Base-by-base conservation (phyloP, 768 basidiomycete species). In the Boletales sp. region DNA sequence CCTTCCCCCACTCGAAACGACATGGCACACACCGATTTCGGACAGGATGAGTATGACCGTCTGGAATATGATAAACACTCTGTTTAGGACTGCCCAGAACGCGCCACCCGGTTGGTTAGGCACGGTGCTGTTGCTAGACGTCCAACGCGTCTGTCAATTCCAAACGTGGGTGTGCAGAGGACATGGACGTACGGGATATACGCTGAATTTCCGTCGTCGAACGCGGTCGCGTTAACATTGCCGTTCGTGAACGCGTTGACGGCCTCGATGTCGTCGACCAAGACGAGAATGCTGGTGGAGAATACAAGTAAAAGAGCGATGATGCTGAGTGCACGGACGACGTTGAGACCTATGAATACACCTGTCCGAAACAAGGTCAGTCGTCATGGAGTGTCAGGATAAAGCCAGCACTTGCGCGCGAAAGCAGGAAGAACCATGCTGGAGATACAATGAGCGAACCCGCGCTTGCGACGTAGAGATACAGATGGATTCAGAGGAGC, bases 101-200 rank as follows among this genome's bases (percentile, higher is more conserved):
- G 84, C 82, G 24, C 94, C 94, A 8, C 90, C 94, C 40, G 91
- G 75, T 67, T 95, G 93, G 69, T 93, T 91, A 3, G 93, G 93
- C n/a, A 97, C 89, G 0, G 91, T 90, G 68, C 85, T 88, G 46
- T 85, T 80, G 60, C 76, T 81, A 30, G 18, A 32, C 17, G 48
- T 30, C 38, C 18, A 3, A 10, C 0, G 32, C 37, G 31, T 43
- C 40, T 57, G 40, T 44, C 43, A 31, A 18, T 8, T 17, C 9
- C 5, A 8, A 14, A 12, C n/a, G 4, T 4, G 10, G 8, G 6
- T 29, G 43, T 8, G 8, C 18, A 17, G 1, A 6, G 2, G 18
- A 15, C 2, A 14, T 8, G 1, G 35, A 11, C 48, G 52, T 65
- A 90, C 82, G 85, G 82, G 60, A 92, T 84, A 66, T 94, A 94